Conservation (phyloP, 108 stramenopile genomes). For the Cylindrotheca fusiformis region DNA sequence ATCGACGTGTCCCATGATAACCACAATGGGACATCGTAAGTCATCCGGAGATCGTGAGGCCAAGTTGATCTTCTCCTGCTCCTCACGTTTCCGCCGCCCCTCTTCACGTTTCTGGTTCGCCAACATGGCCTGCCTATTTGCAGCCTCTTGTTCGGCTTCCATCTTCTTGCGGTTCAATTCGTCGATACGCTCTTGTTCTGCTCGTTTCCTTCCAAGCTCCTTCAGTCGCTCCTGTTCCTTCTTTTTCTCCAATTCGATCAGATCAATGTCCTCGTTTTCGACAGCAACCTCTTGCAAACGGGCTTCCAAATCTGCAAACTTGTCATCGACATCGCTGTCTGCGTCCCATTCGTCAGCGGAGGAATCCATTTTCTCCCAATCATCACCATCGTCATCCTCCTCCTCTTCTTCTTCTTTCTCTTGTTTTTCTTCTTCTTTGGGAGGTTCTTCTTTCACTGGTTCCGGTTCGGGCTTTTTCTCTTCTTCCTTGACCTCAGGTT, state of each 20-base stretch:
- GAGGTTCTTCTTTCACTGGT: constrained; percentile 18
- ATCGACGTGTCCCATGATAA: constrained; percentile 99
- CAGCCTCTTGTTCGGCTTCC: constrained; percentile 57
- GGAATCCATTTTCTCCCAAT: constrained; percentile 50
- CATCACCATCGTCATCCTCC: constrained; percentile 46
- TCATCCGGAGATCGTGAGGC: constrained; percentile 84
- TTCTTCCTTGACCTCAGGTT: constrained; percentile 49
- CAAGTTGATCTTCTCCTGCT: constrained; percentile 81
- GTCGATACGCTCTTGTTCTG: constrained; percentile 81
- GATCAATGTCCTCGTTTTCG: constrained; percentile 78
- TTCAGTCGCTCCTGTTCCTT: constrained; percentile 78
- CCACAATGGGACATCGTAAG: constrained; percentile 95
- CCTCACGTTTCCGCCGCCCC: constrained; percentile 69
- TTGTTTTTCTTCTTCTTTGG: constrained; percentile 42
- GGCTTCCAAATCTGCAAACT: constrained; percentile 71
- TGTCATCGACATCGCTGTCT: constrained; percentile 63
- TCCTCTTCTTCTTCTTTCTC: constrained; percentile 40
- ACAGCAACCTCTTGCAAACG: constrained; percentile 61
- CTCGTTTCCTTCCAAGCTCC: constrained; percentile 71
- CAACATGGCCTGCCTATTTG: constrained; percentile 39
- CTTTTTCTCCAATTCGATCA: constrained; percentile 83
- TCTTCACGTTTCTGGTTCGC: constrained; percentile 76
- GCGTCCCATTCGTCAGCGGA: constrained; percentile 89
- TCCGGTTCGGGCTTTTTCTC: constrained; percentile 39
- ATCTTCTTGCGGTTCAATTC: constrained; percentile 62